Conservation (phyloP, 306 rosid genomes). For the Abrus precatorius region DNA sequence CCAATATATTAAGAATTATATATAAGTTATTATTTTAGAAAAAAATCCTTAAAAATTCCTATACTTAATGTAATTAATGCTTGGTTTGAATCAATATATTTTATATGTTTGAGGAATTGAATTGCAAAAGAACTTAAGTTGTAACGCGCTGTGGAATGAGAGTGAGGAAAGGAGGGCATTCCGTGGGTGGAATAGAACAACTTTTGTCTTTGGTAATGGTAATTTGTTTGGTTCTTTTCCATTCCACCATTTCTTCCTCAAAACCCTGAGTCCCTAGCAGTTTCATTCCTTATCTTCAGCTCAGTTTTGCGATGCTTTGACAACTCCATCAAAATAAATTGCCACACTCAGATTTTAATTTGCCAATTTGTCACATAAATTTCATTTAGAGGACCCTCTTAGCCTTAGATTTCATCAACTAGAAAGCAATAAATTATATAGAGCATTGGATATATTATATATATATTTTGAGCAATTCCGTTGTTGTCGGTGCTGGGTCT, state of each 20-base stretch:
- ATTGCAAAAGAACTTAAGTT: background rate
- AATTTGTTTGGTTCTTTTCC: slow-evolving; percentile 22
- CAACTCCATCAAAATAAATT: too few relatives aligned
- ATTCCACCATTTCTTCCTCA: slow-evolving; percentile 39
- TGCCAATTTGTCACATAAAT: background rate
- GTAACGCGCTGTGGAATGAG: slow-evolving; percentile 12
- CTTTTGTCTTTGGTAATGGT: slow-evolving; percentile 28
- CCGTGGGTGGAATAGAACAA: background rate
- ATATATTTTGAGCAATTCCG: background rate
- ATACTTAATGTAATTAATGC: background rate
- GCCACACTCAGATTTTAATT: background rate
- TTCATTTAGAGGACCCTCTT: background rate
- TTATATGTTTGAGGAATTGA: background rate
- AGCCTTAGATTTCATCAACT: background rate
- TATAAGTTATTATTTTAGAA: too few relatives aligned
- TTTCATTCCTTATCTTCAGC: slow-evolving; percentile 22
- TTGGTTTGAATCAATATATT: background rate
- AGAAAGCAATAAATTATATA: background rate
- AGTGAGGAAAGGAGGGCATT: background rate
- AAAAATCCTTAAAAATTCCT: too few relatives aligned
- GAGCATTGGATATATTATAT: too few relatives aligned
- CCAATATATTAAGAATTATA: too few relatives aligned
- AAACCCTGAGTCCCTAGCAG: background rate
- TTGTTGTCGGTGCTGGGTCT: background rate
- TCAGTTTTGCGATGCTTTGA: too few relatives aligned